These are phyloP conservation scores for Volvariella volvacea DNA, from an alignment of 1,284 basidiomycete species.

Conservation along the genomic window DNA sequence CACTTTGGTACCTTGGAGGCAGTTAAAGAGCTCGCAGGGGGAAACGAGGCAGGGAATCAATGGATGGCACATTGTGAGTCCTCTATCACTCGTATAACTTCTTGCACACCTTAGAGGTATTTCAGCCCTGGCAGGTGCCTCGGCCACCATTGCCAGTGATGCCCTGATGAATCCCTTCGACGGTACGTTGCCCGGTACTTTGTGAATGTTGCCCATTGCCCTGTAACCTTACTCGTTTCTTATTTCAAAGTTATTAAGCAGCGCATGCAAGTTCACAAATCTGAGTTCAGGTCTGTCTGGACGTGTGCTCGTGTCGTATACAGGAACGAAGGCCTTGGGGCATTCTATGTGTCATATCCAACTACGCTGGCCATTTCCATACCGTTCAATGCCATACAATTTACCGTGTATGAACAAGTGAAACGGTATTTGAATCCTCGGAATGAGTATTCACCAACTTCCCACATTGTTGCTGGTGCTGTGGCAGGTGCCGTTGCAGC, in stretches of 20 bases:
- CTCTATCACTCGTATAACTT: background rate
- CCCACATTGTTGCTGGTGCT: slow-evolving; percentile 90
- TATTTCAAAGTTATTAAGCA: slow-evolving; percentile 99
- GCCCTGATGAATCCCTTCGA: slow-evolving; percentile 99
- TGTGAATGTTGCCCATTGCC: too few species aligned
- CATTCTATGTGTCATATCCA: slow-evolving; percentile 98
- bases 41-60: slow-evolving; percentile 78
- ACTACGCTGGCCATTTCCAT: slow-evolving; percentile 97
- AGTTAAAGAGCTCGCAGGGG: slow-evolving; percentile 89
- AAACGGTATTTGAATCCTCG: slow-evolving; percentile 86
- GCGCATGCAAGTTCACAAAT: slow-evolving; percentile 96
- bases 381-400: slow-evolving; percentile 98
- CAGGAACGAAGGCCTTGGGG: slow-evolving; percentile 77
- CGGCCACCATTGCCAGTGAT: slow-evolving; percentile 92
- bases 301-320: slow-evolving; percentile 84
- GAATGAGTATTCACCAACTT: slow-evolving; percentile 83
- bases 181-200: slow-evolving; percentile 50
- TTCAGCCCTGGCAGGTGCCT: slow-evolving; percentile 85
- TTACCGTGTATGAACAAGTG: slow-evolving; percentile 93
- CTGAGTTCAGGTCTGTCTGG: slow-evolving; percentile 80
- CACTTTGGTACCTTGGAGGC: slow-evolving; percentile 97
- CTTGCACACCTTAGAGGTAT: slow-evolving; percentile 5
- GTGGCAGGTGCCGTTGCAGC: slow-evolving; percentile 92
- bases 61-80: slow-evolving; percentile 74
- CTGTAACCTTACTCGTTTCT: too few species aligned